Base-by-base conservation (phyloP, 2,329 filamentous ascomycete genomes). In the Fusarium annulatum region DNA sequence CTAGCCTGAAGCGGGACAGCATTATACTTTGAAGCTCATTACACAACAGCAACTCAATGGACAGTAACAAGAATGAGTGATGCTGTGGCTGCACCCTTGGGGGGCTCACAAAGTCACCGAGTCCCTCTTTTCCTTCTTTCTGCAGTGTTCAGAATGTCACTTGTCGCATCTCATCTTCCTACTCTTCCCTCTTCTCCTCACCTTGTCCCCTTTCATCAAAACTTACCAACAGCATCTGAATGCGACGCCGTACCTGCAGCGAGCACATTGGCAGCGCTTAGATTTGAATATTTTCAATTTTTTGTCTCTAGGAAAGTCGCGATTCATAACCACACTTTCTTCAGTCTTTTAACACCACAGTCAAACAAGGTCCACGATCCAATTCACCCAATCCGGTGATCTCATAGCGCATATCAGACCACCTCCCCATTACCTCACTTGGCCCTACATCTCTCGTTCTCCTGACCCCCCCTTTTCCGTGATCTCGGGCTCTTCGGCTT, bases 401-500 rank as follows among this genome's bases (percentile, higher is more conserved):
- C 73, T 77, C 76, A 78, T 76, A 62, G 39, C 66, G 61, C 72
- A 74, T 69, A 76, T 78, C 76, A 78, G 76, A 70, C 76, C 76
- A 78, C 76, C 33, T 69, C 61, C 64, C 45, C 66, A 51, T 71
- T 64, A 55, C 71, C 73, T 76, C 65, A 68, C 61, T 65, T 64
- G 33, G 26, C 61, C 39, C 64, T 56, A 12, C 43, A 48, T 33
- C 16, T 34, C 39, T 46, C 16, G 42, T 57, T 66, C 48, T 59
- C 49, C 71, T 61, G 63, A 49, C 41, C 67, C 64, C 62, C 60
- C 62, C 49, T 39, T 64, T 64, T 60, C 62, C 26, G 16, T 52
- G 39, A 53, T 39, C 56, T 33, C 33, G 63, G 63, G 61, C 67
- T 56, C 52, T 43, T 60, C 67, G 63, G 71, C 51, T 72, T 59